These are phyloP conservation scores for Rhododendron griersonianum DNA, from an alignment of 148 eudicot genomes.

Conservation along the genomic window DNA sequence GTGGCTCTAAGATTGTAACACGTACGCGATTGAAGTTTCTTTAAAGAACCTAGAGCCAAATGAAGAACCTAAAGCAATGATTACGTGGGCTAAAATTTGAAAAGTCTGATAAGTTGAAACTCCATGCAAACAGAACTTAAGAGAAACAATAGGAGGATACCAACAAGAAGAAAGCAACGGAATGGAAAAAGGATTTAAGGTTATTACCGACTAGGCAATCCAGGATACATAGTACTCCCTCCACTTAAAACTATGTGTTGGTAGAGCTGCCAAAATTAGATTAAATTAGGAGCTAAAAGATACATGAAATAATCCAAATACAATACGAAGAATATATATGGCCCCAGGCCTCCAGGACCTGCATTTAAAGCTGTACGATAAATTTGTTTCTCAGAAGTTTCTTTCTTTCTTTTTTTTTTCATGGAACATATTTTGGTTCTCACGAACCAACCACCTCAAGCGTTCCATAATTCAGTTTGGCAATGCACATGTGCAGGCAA, in stretches of 20 bases:
- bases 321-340: not conserved
- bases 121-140: not conserved
- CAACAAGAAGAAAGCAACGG: not conserved
- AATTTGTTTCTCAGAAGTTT: not conserved
- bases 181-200: not conserved
- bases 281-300: slow-evolving; percentile 15
- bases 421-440: not conserved
- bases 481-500: not conserved
- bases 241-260: slow-evolving; percentile 97
- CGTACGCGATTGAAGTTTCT: not conserved
- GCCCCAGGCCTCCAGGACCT: not conserved
- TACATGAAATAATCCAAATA: not conserved
- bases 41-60: not conserved
- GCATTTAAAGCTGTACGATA: not conserved
- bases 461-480: not conserved
- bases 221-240: slow-evolving; percentile 99
- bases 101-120: not conserved
- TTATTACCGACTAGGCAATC: slow-evolving; percentile 93
- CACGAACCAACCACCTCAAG: not conserved
- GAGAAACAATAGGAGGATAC: not conserved
- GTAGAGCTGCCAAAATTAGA: slow-evolving; percentile 71
- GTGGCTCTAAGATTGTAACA: not conserved
- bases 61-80: not conserved
- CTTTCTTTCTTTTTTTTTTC: not conserved
- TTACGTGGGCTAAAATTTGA: not conserved